A percentile compares a stretch with the other conserved stretches of the same genome.
Conservation (phyloP, 768 basidiomycete genomes). For the Suillus fuscotomentosus region DNA sequence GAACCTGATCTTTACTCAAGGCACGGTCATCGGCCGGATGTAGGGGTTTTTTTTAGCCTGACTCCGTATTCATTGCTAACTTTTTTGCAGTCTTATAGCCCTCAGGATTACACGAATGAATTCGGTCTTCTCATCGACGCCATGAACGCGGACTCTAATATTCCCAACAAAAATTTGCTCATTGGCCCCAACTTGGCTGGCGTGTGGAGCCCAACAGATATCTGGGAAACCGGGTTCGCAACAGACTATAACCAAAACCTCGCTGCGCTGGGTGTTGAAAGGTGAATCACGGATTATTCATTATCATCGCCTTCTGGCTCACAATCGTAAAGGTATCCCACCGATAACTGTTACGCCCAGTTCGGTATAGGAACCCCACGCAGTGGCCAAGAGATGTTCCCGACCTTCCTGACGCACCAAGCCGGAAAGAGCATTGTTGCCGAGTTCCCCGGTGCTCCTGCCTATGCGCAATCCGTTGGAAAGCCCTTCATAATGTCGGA, state of each 20-base stretch:
- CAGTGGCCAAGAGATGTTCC: conserved; percentile 48
- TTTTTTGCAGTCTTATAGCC: conserved; percentile 22
- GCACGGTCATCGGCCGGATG: conserved; percentile 33
- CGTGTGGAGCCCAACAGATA: conserved; percentile 49
- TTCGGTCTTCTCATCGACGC: conserved; percentile 48
- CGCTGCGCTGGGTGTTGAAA: conserved; percentile 51
- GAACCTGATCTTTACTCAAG: conserved; percentile 75
- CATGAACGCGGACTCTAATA: conserved; percentile 37
- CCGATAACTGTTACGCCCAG: conserved; percentile 58
- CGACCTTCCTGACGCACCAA: conserved; percentile 51
- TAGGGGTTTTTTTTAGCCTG: not conserved
- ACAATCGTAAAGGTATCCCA: conserved; percentile 47
- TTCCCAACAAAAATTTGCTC: conserved; percentile 45
- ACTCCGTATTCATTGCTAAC: not conserved
- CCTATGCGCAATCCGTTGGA: conserved; percentile 34
- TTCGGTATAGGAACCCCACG: conserved; percentile 40
- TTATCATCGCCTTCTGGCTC: not conserved
- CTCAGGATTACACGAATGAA: conserved; percentile 49
- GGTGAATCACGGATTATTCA: conserved; percentile 30
- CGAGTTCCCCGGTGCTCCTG: conserved; percentile 50
- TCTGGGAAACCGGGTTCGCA: conserved; percentile 54
- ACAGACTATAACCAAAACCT: conserved; percentile 41
- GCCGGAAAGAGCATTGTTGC: conserved; percentile 45
- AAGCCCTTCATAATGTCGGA: conserved; percentile 57
- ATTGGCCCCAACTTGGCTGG: conserved; percentile 65